These are phyloP conservation scores for Lachnellula occidentalis DNA, from an alignment of 2,329 filamentous ascomycete genomes.

Conservation along the genomic window DNA sequence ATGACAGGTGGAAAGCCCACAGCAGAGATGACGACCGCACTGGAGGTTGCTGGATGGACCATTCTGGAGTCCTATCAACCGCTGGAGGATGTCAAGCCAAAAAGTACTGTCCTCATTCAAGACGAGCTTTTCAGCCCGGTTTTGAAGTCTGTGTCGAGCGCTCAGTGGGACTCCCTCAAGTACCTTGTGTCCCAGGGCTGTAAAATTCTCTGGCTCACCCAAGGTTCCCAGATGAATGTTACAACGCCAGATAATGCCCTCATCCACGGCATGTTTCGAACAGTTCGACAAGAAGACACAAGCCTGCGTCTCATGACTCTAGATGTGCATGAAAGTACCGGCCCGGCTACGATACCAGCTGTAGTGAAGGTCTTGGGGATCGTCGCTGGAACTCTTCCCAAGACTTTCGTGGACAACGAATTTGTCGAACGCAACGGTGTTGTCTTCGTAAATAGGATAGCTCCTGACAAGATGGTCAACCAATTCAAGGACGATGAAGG, in stretches of 20 bases:
- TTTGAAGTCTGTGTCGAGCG: neutral
- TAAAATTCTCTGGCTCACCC: conserved; percentile 6
- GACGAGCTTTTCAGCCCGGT: conserved; percentile 3
- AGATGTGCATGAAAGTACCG: neutral
- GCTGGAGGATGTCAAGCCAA: neutral
- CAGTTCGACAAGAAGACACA: conserved; percentile 7
- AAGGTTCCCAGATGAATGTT: conserved; percentile 3
- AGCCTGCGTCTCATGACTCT: conserved; percentile 5
- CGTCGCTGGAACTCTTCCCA: neutral
- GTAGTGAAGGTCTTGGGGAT: conserved; percentile 1
- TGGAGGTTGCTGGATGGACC: neutral
- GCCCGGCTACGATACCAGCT: neutral
- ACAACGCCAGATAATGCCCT: conserved; percentile 1
- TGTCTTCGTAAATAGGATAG: conserved; percentile 20
- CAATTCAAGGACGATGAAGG: conserved; percentile 1
- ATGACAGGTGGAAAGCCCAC: neutral
- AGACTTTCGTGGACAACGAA: conserved; percentile 20
- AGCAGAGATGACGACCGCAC: neutral
- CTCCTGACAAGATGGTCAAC: conserved; percentile 24
- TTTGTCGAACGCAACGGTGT: conserved; percentile 27
- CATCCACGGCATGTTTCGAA: conserved; percentile 3
- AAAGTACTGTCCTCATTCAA: conserved; percentile 1
- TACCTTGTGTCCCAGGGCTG: neutral
- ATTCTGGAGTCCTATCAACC: neutral
- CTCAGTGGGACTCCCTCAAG: conserved; percentile 5